Conservation (phyloP, 2,329 filamentous ascomycete genomes). For the Apiospora phragmitis region DNA sequence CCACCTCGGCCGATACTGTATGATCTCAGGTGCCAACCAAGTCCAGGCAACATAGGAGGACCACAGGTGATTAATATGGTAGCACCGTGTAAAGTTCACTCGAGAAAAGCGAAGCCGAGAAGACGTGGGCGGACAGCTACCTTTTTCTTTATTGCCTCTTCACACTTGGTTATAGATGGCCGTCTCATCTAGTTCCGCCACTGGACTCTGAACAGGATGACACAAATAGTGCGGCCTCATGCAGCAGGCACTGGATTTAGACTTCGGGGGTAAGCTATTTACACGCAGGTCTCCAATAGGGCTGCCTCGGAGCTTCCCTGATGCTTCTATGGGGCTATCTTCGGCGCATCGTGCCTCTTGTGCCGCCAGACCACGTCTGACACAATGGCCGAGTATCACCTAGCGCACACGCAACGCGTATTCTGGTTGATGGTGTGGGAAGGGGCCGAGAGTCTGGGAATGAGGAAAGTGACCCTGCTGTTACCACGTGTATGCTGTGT, state of each 20-base stretch:
- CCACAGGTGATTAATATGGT: background rate
- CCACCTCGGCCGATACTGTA: background rate
- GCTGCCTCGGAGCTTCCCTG: background rate
- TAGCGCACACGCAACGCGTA: background rate
- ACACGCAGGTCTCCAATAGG: constrained; percentile 7
- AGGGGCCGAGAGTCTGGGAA: background rate
- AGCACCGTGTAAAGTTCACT: background rate
- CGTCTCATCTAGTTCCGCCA: background rate
- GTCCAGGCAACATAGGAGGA: background rate
- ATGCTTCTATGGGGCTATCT: background rate
- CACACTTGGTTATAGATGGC: background rate
- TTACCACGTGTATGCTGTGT: constrained; percentile 2
- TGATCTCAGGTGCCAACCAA: background rate
- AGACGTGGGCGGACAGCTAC: background rate
- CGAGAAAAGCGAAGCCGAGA: background rate
- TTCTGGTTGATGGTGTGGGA: background rate
- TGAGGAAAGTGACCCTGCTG: background rate
- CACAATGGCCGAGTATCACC: background rate
- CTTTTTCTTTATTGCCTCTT: background rate
- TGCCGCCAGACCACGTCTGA: background rate
- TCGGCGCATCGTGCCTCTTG: constrained; percentile 7
- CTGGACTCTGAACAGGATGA: constrained; percentile 2
- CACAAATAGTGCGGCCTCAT: background rate
- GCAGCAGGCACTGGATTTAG: background rate
- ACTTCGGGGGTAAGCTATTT: background rate